phyloP scores from a whole-genome alignment of 2,329 filamentous ascomycete species.

The Hortaea werneckii region DNA sequence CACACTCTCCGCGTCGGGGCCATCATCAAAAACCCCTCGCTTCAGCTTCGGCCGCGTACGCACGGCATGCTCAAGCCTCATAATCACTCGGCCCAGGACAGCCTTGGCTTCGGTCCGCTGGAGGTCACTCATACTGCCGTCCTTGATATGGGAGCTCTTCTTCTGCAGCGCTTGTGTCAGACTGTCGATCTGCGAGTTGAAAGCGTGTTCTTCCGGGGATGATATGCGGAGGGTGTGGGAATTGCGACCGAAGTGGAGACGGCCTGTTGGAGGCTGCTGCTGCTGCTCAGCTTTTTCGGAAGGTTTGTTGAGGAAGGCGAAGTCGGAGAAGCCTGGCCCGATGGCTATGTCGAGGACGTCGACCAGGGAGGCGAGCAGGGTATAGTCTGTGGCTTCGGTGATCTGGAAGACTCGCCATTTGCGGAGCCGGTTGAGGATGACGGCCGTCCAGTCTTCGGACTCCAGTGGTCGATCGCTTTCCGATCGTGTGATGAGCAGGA shows the following conservation, averaged over 20 bases:
- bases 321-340: constrained; percentile 47
- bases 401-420: constrained; percentile 41
- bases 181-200: constrained; percentile 62
- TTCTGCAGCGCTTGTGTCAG: constrained; percentile 50
- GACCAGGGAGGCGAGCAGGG: constrained; percentile 54
- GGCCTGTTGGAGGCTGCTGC: neutral
- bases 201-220: constrained; percentile 36
- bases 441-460: constrained; percentile 9
- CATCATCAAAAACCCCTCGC: constrained; percentile 19
- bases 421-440: constrained; percentile 17
- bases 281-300: neutral
- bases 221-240: neutral
- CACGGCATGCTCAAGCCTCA: constrained; percentile 61
- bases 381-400: constrained; percentile 53
- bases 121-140: constrained; percentile 62
- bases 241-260: neutral
- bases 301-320: constrained; percentile 12
- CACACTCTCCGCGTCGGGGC: neutral
- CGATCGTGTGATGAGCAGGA: constrained; percentile 47
- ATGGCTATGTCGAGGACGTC: constrained; percentile 65
- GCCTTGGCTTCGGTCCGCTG: constrained; percentile 68
- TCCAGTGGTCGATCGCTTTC: neutral
- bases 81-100: constrained; percentile 61
- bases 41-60: constrained; percentile 44
- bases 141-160: constrained; percentile 54